A percentile compares a stretch with the other conserved stretches of the same genome.
Evolutionary conservation across 306 rosid genomes (phyloP).

Genomic region (Quercus engelmannii): DNA sequence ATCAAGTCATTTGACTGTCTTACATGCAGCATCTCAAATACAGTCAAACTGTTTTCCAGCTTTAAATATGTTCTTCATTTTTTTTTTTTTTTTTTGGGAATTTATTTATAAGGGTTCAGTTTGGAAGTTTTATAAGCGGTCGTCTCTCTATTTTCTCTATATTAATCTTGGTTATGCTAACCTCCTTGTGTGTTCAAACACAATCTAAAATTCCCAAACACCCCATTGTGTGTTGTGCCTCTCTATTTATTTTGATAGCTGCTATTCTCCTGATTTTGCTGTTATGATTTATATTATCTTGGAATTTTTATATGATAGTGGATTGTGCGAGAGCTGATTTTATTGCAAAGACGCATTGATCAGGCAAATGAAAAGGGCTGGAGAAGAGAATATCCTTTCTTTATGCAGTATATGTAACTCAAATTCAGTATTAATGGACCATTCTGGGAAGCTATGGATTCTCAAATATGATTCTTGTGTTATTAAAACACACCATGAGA

Average conservation of each 20-base stretch:
- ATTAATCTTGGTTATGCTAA: neutral
- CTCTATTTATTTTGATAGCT: conserved; percentile 14
- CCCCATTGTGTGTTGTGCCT: neutral
- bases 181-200: neutral
- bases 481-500: too few relatives aligned
- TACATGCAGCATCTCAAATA: too few relatives aligned
- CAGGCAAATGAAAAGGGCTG: conserved; percentile 88
- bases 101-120: too few relatives aligned
- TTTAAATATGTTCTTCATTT: too few relatives aligned
- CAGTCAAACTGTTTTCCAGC: too few relatives aligned
- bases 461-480: too few relatives aligned
- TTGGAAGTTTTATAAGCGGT: too few relatives aligned
- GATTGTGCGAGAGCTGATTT: conserved; percentile 55
- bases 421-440: neutral
- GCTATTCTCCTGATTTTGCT: conserved; percentile 7
- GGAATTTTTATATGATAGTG: conserved; percentile 41
- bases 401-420: conserved; percentile 7
- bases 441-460: neutral
- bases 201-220: neutral
- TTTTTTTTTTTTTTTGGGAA: too few relatives aligned
- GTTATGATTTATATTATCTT: neutral
- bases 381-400: conserved; percentile 89
- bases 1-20: too few relatives aligned
- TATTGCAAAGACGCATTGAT: conserved; percentile 63
- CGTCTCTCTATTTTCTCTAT: neutral